Percentiles rank a stretch among this genome's conserved stretches.
Conservation (phyloP, 768 basidiomycete species). For the Leccinum boreale region DNA sequence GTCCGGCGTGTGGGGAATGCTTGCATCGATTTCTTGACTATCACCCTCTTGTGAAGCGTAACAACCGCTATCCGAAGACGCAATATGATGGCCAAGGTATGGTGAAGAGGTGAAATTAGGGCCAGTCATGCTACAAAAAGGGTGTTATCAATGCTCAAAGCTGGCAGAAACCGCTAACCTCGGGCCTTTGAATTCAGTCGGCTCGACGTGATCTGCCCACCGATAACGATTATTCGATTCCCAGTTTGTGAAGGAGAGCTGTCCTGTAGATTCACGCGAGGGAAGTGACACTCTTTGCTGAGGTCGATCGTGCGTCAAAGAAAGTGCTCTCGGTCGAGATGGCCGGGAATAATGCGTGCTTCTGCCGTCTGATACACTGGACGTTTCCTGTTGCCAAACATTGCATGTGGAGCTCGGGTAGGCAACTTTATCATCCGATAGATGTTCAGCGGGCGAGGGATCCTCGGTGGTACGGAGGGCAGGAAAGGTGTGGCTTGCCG, state of each 20-base stretch:
- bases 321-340: constrained; percentile 29
- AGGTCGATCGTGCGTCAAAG: constrained; percentile 27
- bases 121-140: constrained; percentile 10
- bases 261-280: constrained; percentile 28
- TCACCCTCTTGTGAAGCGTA: constrained; percentile 19
- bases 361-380: background rate
- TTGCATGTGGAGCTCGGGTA: constrained; percentile 1
- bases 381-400: constrained; percentile 14
- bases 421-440: background rate
- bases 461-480: constrained; percentile 5
- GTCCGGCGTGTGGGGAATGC: constrained; percentile 42
- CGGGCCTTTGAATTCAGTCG: constrained; percentile 9
- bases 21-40: constrained; percentile 35
- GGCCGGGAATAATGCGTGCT: constrained; percentile 6
- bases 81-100: constrained; percentile 8
- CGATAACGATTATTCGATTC: constrained; percentile 23
- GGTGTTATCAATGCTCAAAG: constrained; percentile 2
- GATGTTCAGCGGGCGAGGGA: background rate
- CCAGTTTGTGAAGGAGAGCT: constrained; percentile 27
- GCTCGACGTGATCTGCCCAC: constrained; percentile 16
- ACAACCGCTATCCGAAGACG: constrained; percentile 19
- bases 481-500: constrained; percentile 16
- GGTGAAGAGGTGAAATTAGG: constrained; percentile 11
- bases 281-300: constrained; percentile 15
- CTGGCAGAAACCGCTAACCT: constrained; percentile 13